phyloP scores from a whole-genome alignment of 208 protist genomes.

The Tetramitus jugosus region DNA sequence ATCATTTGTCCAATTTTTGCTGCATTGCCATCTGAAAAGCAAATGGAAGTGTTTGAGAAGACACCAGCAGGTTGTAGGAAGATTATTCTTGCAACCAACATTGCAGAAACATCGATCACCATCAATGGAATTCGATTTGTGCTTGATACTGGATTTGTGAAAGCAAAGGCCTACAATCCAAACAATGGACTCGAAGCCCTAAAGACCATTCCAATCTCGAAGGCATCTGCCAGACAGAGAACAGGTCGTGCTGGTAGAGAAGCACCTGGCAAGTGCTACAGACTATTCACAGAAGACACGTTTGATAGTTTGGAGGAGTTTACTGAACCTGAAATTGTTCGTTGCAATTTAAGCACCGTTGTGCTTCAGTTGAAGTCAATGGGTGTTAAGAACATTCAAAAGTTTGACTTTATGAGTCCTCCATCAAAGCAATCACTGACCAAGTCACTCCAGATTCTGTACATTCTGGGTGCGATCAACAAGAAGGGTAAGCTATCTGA shows the following conservation, averaged over 20 bases:
- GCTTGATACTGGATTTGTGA: constrained; percentile 83
- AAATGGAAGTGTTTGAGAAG: constrained; percentile 74
- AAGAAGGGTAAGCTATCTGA: constrained; percentile 25
- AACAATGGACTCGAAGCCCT: constrained; percentile 69
- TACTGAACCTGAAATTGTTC: constrained; percentile 60
- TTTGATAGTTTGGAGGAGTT: constrained; percentile 58
- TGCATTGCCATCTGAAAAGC: constrained; percentile 66
- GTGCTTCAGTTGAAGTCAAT: constrained; percentile 32
- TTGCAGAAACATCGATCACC: constrained; percentile 91
- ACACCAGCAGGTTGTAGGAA: constrained; percentile 64
- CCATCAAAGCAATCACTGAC: constrained; percentile 27
- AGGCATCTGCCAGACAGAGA: constrained; percentile 64
- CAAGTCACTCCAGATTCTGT: constrained; percentile 25
- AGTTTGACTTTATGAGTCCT: constrained; percentile 38
- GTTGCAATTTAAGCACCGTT: constrained; percentile 31
- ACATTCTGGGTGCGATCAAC: constrained; percentile 29
- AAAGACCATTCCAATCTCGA: constrained; percentile 52
- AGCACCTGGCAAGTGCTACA: constrained; percentile 58
- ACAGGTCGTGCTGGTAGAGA: constrained; percentile 51
- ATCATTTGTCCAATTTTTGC: constrained; percentile 74
- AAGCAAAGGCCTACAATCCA: constrained; percentile 69
- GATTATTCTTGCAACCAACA: constrained; percentile 88
- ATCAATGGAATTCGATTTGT: constrained; percentile 89
- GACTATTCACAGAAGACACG: constrained; percentile 62
- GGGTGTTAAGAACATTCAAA: constrained; percentile 30